Conservation (phyloP, 768 basidiomycete genomes). For the Suillus subluteus region DNA sequence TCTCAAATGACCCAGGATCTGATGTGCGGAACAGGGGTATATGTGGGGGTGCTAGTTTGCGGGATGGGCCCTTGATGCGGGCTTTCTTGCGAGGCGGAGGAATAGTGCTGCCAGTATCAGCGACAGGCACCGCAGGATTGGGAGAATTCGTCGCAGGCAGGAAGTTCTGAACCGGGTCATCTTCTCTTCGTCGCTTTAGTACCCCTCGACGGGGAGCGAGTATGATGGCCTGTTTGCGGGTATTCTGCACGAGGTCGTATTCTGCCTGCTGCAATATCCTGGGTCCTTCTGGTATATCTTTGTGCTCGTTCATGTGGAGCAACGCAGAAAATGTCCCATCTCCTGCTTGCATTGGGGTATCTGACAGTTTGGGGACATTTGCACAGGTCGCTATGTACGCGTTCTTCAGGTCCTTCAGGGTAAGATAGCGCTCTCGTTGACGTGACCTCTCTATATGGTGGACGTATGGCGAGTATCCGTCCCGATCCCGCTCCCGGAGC, state of each 20-base stretch:
- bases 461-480: conserved; percentile 20
- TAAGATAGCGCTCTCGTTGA: conserved; percentile 31
- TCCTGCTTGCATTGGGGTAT: conserved; percentile 6
- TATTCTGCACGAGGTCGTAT: conserved; percentile 27
- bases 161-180: conserved; percentile 12
- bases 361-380: conserved; percentile 14
- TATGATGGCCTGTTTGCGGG: conserved; percentile 32
- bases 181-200: conserved; percentile 32
- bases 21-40: background rate
- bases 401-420: conserved; percentile 33
- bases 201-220: conserved; percentile 30
- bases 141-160: conserved; percentile 9
- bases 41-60: conserved; percentile 13
- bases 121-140: conserved; percentile 10
- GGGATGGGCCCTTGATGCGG: conserved; percentile 15
- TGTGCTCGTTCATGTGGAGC: conserved; percentile 11
- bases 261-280: conserved; percentile 27
- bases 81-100: conserved; percentile 24
- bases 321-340: conserved; percentile 13
- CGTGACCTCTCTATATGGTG: conserved; percentile 29
- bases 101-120: background rate
- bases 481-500: conserved; percentile 25
- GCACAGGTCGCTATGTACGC: conserved; percentile 30
- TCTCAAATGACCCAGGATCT: conserved; percentile 1
- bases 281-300: conserved; percentile 20